Evolutionary conservation across 129 eudicot species (phyloP).

Genomic region (Tagetes erecta): DNA sequence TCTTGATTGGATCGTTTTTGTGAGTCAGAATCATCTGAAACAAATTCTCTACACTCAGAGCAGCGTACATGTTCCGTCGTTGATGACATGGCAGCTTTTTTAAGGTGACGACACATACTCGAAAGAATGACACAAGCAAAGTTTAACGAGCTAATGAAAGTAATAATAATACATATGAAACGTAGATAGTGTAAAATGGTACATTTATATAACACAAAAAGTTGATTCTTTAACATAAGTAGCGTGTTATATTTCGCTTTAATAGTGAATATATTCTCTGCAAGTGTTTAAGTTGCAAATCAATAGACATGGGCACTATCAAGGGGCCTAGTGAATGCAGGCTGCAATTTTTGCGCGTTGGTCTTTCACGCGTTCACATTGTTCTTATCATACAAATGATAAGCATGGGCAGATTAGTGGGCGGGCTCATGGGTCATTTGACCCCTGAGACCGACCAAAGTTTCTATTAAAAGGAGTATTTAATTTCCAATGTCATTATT

Average conservation of each 20-base stretch:
- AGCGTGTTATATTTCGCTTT: not conserved
- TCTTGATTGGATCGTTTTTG: not conserved
- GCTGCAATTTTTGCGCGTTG: not conserved
- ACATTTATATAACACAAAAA: slow-evolving; percentile 21
- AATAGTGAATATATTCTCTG: slow-evolving; percentile 20
- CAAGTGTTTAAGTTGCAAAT: too few species aligned
- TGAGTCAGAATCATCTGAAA: slow-evolving; percentile 11
- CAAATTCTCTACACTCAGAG: not conserved
- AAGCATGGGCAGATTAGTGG: not conserved
- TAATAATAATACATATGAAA: slow-evolving; percentile 5
- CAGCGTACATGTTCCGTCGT: slow-evolving; percentile 24
- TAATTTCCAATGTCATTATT: too few species aligned
- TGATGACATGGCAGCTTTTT: slow-evolving; percentile 21
- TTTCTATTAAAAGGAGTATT: too few species aligned
- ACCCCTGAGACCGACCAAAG: too few species aligned
- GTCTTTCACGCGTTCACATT: slow-evolving; percentile 22
- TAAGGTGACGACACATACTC: slow-evolving; percentile 2
- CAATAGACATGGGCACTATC: slow-evolving; percentile 17
- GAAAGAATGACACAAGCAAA: not conserved
- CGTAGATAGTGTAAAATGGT: not conserved
- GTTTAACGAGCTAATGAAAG: slow-evolving; percentile 15
- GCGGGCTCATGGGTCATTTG: too few species aligned
- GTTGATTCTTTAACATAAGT: slow-evolving; percentile 25
- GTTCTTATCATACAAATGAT: not conserved
- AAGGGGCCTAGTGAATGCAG: slow-evolving; percentile 16